Base-by-base conservation (phyloP, 2,329 filamentous ascomycete species). In the Neoscytalidium dimidiatum region DNA sequence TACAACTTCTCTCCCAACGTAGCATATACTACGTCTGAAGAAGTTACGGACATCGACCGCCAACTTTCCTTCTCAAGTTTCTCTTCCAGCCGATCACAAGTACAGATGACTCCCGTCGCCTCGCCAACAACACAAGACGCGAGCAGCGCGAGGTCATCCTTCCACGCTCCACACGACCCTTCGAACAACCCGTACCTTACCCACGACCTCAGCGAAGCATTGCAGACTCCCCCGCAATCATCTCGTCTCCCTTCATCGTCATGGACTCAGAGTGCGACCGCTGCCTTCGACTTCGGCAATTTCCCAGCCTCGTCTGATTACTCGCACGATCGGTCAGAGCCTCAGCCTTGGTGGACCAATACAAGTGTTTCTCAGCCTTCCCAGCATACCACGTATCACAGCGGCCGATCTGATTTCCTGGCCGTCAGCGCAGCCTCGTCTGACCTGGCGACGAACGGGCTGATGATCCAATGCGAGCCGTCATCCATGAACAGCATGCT, bases 141-240 rank as follows among this genome's bases (percentile, higher is more conserved):
- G 2, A 56, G 28, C 43, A 66, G 58, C n/a, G 31, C 57, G 3
- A 46, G 58, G 19, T 62, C 64, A 7, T 66, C 64, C 17, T 77
- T 74, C 62, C 68, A 71, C 35, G 35, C 46, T 5, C 35, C 46
- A 8, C 60, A 44, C 46, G 62, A 66, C 31, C 66, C 69, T 23
- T 69, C 69, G 26, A 69, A 65, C 64, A 71, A 74, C 52, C 68
- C 67, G 19, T 72, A 72, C 65, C 60, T 71, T 33, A 67, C 68
- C 17, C 65, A 68, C 29, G 46, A 66, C 11, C 62, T 64, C 13
- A 70, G 67, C 44, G 70, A 68, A 64, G 75, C 76, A 71, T 75
- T 75, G 67, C 72, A 75, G 57, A 77, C 75, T 57, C 76, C 74
- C 61, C 75, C 75, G 44, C 69, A 73, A 41, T 73, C 74, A n/a